These are phyloP conservation scores for Pugionium dolabratum DNA, from an alignment of 345 rosid genomes.

Conservation along the genomic window DNA sequence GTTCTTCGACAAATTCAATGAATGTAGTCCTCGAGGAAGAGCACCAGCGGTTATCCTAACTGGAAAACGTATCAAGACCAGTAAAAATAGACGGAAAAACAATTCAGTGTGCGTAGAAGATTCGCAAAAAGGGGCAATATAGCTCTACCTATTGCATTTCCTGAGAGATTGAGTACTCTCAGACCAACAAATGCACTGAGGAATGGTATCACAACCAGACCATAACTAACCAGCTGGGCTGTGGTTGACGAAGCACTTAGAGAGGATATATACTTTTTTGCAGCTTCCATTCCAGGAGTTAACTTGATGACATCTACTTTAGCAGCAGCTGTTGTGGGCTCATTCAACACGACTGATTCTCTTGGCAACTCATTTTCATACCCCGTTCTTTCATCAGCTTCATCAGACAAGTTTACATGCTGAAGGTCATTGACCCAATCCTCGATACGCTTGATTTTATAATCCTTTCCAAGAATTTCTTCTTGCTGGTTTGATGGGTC, in stretches of 20 bases:
- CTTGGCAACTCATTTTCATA: slow-evolving; percentile 40
- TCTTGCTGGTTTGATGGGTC: slow-evolving; percentile 48
- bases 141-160: slow-evolving; percentile 78
- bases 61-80: slow-evolving; percentile 34
- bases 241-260: slow-evolving; percentile 64
- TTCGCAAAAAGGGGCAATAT: slow-evolving; percentile 18
- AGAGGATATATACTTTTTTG: slow-evolving; percentile 72
- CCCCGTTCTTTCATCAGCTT: slow-evolving; percentile 45
- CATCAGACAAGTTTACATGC: slow-evolving; percentile 58
- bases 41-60: slow-evolving; percentile 83
- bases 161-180: slow-evolving; percentile 84
- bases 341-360: slow-evolving; percentile 42
- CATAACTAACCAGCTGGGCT: slow-evolving; percentile 75
- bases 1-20: slow-evolving; percentile 78
- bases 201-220: slow-evolving; percentile 72
- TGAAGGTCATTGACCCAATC: slow-evolving; percentile 88
- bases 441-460: slow-evolving; percentile 69
- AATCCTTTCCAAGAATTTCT: slow-evolving; percentile 57
- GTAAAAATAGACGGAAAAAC: slow-evolving; percentile 20
- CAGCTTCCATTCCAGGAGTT: slow-evolving; percentile 74
- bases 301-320: slow-evolving; percentile 52
- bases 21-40: slow-evolving; percentile 91
- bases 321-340: slow-evolving; percentile 34
- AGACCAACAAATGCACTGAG: slow-evolving; percentile 72
- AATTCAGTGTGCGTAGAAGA: slow-evolving; percentile 2